Evolutionary conservation across 179 eudicot species (phyloP).

Genomic region (Nepenthes alata): DNA sequence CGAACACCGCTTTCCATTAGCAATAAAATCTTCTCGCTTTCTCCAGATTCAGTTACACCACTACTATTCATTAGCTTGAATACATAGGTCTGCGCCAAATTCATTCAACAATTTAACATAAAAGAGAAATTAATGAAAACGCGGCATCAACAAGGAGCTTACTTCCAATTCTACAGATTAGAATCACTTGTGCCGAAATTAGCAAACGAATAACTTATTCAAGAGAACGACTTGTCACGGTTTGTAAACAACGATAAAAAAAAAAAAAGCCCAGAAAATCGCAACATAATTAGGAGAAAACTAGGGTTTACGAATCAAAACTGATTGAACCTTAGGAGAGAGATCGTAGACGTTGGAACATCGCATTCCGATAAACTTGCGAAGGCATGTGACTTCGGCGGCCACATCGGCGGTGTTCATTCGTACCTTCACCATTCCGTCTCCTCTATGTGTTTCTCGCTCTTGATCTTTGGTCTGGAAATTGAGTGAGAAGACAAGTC

Average conservation of each 20-base stretch:
- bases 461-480: too few species aligned
- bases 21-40: constrained; percentile 92
- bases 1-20: constrained; percentile 95
- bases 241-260: constrained; percentile 5
- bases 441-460: too few species aligned
- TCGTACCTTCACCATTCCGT: constrained; percentile 85
- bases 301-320: neutral
- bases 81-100: constrained; percentile 63
- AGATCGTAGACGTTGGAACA: constrained; percentile 90
- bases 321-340: constrained; percentile 54
- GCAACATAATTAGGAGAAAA: neutral
- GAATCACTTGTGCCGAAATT: too few species aligned
- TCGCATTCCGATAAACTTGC: constrained; percentile 86
- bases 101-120: neutral
- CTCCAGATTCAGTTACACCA: constrained; percentile 91
- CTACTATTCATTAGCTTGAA: constrained; percentile 98
- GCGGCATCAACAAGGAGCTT: neutral
- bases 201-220: neutral
- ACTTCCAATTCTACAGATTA: too few species aligned
- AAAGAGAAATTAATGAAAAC: neutral
- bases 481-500: too few species aligned
- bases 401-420: constrained; percentile 99
- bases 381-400: constrained; percentile 94
- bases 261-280: neutral
- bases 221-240: neutral